Evolutionary conservation across 2,329 filamentous ascomycete genomes (phyloP), one percentile per base, ranked within the genome.

Genomic region (Pestalotiopsis sp.): DNA sequence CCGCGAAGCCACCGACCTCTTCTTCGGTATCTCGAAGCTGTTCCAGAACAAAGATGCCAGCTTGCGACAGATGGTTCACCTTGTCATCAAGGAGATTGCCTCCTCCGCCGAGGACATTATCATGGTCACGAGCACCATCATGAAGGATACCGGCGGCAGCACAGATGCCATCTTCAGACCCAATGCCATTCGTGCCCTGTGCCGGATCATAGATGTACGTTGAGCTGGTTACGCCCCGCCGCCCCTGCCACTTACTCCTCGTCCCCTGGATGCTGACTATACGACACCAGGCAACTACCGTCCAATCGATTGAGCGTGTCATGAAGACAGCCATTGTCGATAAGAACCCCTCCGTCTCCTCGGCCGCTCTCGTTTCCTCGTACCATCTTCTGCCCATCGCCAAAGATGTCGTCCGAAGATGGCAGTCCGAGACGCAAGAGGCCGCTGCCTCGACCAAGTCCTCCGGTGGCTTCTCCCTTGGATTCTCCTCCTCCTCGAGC

Each of bases 41-140:
- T 99, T 99, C 88, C 95, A 98, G 87, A 98, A 98, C 84, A 98
- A 98, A 84, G 96, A 99, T 91, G 93, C 95, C 77, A 95, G 94
- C 76, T 87, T 99, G 79, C 94, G 96, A 78, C 96, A 99, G 86
- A 98, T 98, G 95, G 95, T 99, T 65, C 97, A 98, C 84, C 88
- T 98, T 74, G 91, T 98, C 80, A 94, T 98, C 85, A 99, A 98
- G 89, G 96, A 99, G 88, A 87, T 99, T 77, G 94, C 95, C 74
- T 90, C 91, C 81, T 97, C 94, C 27, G 96, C 96, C 69, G 94
- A 98, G 85, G 96, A 99, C 87, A 97, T 98, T 73, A 99, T 99
- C 81, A 98, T 99, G 96, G 96, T 98, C 71, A 99, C 96, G 20
- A 97, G 94, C 83, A 98, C 95, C 75, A 98, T 99, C 76, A 99